These are phyloP conservation scores for Strobilomyces echinocephalus DNA, from an alignment of 768 basidiomycete species.

Conservation along the genomic window DNA sequence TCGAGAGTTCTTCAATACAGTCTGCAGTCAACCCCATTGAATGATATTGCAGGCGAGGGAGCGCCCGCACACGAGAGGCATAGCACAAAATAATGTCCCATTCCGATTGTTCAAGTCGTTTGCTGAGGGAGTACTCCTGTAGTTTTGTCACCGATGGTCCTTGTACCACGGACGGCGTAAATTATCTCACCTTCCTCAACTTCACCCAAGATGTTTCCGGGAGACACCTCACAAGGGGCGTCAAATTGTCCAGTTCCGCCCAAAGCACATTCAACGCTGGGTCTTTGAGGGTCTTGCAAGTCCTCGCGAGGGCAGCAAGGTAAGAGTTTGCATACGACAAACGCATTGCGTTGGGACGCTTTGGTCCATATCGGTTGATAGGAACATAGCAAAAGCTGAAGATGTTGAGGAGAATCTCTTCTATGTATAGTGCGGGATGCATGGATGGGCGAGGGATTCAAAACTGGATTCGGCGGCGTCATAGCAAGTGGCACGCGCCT, in stretches of 20 bases:
- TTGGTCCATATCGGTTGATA: background rate
- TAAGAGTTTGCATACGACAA: background rate
- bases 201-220: background rate
- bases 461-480: too few species aligned
- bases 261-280: slow-evolving; percentile 11
- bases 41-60: background rate
- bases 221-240: background rate
- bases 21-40: background rate
- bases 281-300: slow-evolving; percentile 14
- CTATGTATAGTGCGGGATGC: background rate
- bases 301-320: slow-evolving; percentile 4
- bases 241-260: slow-evolving; percentile 4
- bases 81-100: slow-evolving; percentile 12
- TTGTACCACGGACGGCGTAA: background rate
- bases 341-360: background rate
- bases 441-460: background rate
- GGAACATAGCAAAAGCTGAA: background rate
- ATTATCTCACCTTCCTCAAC: background rate
- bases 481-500: too few species aligned
- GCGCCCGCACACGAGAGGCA: slow-evolving; percentile 7
- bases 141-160: background rate
- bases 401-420: background rate
- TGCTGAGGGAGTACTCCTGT: slow-evolving; percentile 3
- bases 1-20: slow-evolving; percentile 1
- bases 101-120: background rate